These are phyloP conservation scores for Jacaranda copaia DNA, from an alignment of 257 asterid genomes.

Conservation along the genomic window DNA sequence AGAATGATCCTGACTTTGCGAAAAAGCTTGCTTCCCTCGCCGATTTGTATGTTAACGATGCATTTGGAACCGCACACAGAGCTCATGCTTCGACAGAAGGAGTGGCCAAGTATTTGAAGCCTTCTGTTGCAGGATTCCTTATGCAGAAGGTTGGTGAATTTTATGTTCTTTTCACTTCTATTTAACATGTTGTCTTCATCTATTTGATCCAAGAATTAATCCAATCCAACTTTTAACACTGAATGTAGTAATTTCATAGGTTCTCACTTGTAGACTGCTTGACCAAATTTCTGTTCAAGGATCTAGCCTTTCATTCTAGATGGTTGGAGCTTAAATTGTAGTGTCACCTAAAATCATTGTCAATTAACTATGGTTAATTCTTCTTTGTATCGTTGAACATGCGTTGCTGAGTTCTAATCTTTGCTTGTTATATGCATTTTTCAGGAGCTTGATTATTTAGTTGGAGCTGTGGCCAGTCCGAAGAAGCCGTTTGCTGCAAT, in stretches of 20 bases:
- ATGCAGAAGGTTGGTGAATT: conserved; percentile 59
- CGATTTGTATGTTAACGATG: conserved; percentile 76
- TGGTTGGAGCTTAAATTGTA: neutral
- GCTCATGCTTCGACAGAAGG: conserved; percentile 74
- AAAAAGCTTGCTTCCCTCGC: conserved; percentile 67
- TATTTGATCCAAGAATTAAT: neutral
- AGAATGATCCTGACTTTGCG: conserved; percentile 67
- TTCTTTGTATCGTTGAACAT: neutral
- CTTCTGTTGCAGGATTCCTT: conserved; percentile 63
- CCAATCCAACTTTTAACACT: neutral
- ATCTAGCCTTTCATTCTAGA: neutral
- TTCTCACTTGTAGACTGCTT: conserved; percentile 22
- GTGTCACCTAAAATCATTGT: neutral
- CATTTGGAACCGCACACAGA: conserved; percentile 85
- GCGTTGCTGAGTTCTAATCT: conserved; percentile 7
- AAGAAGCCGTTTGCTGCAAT: conserved; percentile 91
- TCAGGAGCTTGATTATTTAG: conserved; percentile 89
- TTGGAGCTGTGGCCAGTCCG: conserved; percentile 80
- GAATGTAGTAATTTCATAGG: neutral
- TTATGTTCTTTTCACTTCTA: conserved; percentile 1
- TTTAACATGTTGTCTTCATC: conserved; percentile 4
- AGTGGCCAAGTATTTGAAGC: conserved; percentile 57
- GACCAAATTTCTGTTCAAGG: neutral
- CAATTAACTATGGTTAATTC: neutral
- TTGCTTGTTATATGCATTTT: conserved; percentile 20